phyloP scores from a whole-genome alignment of 805 yeast species.

The Candida xiaguanensis region DNA sequence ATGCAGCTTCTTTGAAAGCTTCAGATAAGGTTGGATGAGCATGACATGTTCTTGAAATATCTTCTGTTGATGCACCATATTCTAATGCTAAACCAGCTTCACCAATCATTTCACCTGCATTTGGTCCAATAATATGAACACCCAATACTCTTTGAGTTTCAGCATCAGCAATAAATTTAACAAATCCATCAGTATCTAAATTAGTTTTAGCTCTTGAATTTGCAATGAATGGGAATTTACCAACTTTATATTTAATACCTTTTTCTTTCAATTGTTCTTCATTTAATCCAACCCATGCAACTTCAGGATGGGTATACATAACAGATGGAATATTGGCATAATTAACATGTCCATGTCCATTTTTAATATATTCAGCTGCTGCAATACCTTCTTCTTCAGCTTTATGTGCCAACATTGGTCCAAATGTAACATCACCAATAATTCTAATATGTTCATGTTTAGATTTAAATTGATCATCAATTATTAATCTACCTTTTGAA shows the following conservation, averaged over 20 bases:
- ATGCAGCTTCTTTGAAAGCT: conserved; percentile 97
- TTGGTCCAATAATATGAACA: conserved; percentile 95
- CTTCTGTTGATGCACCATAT: conserved; percentile 98
- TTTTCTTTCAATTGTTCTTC: conserved; percentile 93
- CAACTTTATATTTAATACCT: conserved; percentile 87
- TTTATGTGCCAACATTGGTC: conserved; percentile 99
- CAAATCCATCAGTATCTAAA: conserved; percentile 95
- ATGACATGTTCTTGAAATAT: conserved; percentile 94
- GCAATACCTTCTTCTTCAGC: conserved; percentile 99
- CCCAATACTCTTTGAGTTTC: conserved; percentile 96
- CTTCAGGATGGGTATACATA: conserved; percentile 99
- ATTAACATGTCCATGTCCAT: conserved; percentile 96
- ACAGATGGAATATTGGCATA: conserved; percentile 97
- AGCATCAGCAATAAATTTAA: conserved; percentile 91
- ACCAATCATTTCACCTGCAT: conserved; percentile 99
- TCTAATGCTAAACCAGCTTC: conserved; percentile 97
- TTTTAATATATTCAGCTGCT: conserved; percentile 90
- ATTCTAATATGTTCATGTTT: conserved; percentile 91
- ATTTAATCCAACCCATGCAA: conserved; percentile 98
- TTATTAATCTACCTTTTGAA: conserved; percentile 87
- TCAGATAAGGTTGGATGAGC: conserved; percentile 98
- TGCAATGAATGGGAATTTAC: conserved; percentile 98
- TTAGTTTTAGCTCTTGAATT: conserved; percentile 99
- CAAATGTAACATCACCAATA: conserved; percentile 97
- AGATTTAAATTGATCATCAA: conserved; percentile 90